Percentiles rank a stretch among this genome's conserved stretches.
Conservation (phyloP, 2,329 filamentous ascomycete genomes). For the Hirsutella minnesotensis region DNA sequence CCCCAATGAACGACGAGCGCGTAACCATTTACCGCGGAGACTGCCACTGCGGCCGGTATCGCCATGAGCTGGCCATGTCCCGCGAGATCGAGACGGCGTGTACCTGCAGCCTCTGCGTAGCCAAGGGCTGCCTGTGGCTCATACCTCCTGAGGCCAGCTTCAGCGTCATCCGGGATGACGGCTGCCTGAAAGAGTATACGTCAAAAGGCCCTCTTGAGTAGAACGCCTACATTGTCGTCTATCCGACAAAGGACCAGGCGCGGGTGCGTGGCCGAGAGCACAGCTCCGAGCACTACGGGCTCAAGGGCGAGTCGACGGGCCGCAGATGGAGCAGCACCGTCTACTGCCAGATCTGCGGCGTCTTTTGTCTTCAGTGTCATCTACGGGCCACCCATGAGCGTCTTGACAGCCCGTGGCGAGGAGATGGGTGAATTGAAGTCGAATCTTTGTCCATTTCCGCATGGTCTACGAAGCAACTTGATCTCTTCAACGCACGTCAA, state of each 20-base stretch:
- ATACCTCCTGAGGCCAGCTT: conserved; percentile 3
- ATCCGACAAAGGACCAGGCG: conserved; percentile 16
- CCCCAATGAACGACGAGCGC: not conserved
- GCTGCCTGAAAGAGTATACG: not conserved
- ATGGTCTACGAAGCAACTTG: too few relatives aligned
- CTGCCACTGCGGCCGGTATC: conserved; percentile 18
- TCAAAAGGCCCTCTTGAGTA: conserved; percentile 1
- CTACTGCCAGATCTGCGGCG: conserved; percentile 17
- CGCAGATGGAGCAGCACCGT: conserved; percentile 9
- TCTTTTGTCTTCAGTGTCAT: conserved; percentile 14
- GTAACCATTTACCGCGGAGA: conserved; percentile 10
- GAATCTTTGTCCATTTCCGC: too few relatives aligned
- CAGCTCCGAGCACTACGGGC: conserved; percentile 13
- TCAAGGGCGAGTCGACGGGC: conserved; percentile 1
- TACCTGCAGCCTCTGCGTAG: conserved; percentile 14
- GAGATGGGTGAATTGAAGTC: too few relatives aligned
- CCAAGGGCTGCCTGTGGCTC: conserved; percentile 18
- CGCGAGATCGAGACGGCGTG: conserved; percentile 7
- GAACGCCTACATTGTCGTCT: conserved; percentile 16
- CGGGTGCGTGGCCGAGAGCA: conserved; percentile 12
- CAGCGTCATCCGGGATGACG: conserved; percentile 6
- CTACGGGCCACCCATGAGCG: conserved; percentile 16
- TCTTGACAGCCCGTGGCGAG: conserved; percentile 15
- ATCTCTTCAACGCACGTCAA: too few relatives aligned
- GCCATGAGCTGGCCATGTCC: conserved; percentile 10